phyloP scores from a whole-genome alignment of 2,329 filamentous ascomycete genomes.

The Colletotrichum karsti region DNA sequence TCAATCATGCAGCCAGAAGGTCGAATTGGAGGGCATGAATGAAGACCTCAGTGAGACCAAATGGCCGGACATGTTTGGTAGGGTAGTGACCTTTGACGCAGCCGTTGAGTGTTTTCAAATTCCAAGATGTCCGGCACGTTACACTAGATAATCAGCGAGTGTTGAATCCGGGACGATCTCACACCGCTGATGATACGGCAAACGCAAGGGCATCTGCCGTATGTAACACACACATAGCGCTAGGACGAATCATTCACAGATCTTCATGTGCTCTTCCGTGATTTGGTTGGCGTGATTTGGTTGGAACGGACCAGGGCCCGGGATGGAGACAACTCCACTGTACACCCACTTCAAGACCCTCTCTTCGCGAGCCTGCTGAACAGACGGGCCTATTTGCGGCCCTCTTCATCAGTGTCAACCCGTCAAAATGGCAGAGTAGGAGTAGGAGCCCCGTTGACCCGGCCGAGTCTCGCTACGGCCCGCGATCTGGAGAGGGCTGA shows the following conservation, averaged over 20 bases:
- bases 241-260: background rate
- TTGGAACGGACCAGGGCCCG: background rate
- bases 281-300: background rate
- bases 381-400: background rate
- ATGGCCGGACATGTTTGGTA: background rate
- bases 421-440: background rate
- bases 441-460: background rate
- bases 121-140: too few relatives aligned
- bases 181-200: background rate
- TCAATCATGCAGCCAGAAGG: background rate
- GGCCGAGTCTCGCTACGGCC: background rate
- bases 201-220: background rate
- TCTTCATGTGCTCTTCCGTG: background rate
- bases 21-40: background rate
- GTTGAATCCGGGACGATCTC: background rate
- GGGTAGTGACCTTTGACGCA: too few relatives aligned
- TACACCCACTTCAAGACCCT: background rate
- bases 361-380: background rate
- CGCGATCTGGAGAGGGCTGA: background rate
- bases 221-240: background rate
- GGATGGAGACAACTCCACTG: background rate
- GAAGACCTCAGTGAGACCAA: background rate
- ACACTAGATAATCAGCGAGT: background rate
- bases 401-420: background rate
- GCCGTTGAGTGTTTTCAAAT: too few relatives aligned